Base-by-base conservation (phyloP, 2,329 filamentous ascomycete species). In the Xenosphaeropsis pyriputrescens region DNA sequence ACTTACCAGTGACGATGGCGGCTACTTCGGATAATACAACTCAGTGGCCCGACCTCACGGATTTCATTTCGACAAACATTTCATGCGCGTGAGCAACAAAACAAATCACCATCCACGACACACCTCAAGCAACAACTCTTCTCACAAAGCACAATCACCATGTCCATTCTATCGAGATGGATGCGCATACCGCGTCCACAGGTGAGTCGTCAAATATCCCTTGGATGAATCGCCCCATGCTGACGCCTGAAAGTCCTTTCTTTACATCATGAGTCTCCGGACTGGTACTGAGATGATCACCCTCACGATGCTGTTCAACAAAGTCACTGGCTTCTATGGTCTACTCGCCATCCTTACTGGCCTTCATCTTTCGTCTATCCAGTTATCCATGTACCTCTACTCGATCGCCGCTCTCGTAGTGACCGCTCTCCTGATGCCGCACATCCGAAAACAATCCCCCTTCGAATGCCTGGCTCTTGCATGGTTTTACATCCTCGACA, bases 301-400 rank as follows among this genome's bases (percentile, higher is more conserved):
- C 4, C 68, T 91, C 43, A 77, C 82, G 9, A 73, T 93, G 45
- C 69, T 93, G 39, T 79, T 95, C 63, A 95, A 95, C 69, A 94
- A 94, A 60, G 74, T 88, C 47, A 89, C 85, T 36, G 88, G 86
- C 41, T 68, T 94, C 48, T 95, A 93, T 60, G 88, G 88, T 46
- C 69, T 95, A 32, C 78, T 95, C 48, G 86, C 88, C 41, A 72
- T 94, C 48, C 67, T 94, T 46, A 93, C 88, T 17, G 89, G 89
- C 55, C 86, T 84, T 59, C 68, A 79, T 48, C 75, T 94, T 44
- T 88, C 85, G 38, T 68, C 77, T 19, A 70, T 91, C 17, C 89
- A 95, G 59, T 70, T 94, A 40, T 83, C 81, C 41, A 91, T 93
- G 69, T 95, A 94, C 67, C 69, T 93, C 35, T 93, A 93, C 68